These are phyloP conservation scores for Blastocystis sp. DNA, from an alignment of 352 stramenopile species.

Conservation along the genomic window DNA sequence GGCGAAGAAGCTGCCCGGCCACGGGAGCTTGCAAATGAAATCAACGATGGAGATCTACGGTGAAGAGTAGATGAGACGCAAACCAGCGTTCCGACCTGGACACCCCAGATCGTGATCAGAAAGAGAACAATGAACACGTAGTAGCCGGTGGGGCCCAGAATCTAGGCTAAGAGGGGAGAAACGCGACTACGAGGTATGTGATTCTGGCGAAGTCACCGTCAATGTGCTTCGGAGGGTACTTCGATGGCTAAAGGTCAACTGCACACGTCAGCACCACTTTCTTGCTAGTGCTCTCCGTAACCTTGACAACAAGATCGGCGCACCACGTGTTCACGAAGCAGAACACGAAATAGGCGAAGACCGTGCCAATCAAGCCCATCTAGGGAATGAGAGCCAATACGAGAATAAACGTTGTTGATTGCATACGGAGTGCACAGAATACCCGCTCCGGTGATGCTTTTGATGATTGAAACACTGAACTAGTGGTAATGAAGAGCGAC, in stretches of 20 bases:
- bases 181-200: slow-evolving; percentile 30
- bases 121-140: slow-evolving; percentile 38
- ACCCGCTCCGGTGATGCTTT: slow-evolving; percentile 48
- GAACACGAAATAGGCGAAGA: slow-evolving; percentile 40
- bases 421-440: slow-evolving; percentile 62
- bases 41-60: slow-evolving; percentile 65
- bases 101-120: slow-evolving; percentile 55
- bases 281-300: neutral
- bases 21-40: slow-evolving; percentile 54
- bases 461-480: slow-evolving; percentile 36
- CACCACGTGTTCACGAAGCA: slow-evolving; percentile 9
- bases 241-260: slow-evolving; percentile 2
- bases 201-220: slow-evolving; percentile 37
- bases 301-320: slow-evolving; percentile 17
- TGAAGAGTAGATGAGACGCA: neutral
- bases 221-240: slow-evolving; percentile 50
- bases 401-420: slow-evolving; percentile 11
- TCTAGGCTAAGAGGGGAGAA: neutral
- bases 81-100: slow-evolving; percentile 33
- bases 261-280: neutral
- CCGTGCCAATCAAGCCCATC: slow-evolving; percentile 56
- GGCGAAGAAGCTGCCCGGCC: neutral
- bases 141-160: slow-evolving; percentile 27
- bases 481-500: neutral
- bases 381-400: neutral